Percentiles rank a stretch among this genome's conserved stretches.
These are phyloP conservation scores for Vitis cinerea DNA, from an alignment of 164 flowering plant species.

Conservation along the genomic window DNA sequence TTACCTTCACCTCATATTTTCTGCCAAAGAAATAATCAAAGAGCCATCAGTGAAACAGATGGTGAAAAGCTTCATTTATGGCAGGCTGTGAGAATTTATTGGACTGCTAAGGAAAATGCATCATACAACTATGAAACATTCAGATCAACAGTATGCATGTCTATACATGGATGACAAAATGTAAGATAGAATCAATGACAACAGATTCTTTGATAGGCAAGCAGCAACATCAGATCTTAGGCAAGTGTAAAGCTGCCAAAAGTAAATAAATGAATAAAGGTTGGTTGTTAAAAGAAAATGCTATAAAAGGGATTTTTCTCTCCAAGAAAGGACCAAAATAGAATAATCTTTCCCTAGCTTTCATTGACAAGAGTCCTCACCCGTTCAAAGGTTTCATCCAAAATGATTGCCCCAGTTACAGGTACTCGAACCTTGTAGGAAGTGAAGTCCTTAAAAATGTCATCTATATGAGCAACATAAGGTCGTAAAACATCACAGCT, in stretches of 20 bases:
- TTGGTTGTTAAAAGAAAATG: background rate
- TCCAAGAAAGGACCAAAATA: background rate
- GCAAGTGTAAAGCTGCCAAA: background rate
- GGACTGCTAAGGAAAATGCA: background rate
- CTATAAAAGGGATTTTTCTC: background rate
- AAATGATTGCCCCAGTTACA: slow-evolving; percentile 89
- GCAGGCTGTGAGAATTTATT: too few relatives aligned
- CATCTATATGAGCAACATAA: slow-evolving; percentile 89
- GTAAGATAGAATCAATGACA: too few relatives aligned
- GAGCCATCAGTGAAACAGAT: too few relatives aligned
- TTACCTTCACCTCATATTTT: too few relatives aligned
- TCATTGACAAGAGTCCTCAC: slow-evolving; percentile 35
- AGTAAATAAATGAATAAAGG: background rate
- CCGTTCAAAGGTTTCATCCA: slow-evolving; percentile 89
- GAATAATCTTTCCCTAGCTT: background rate
- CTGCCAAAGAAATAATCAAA: too few relatives aligned
- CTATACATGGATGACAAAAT: too few relatives aligned
- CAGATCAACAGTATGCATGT: too few relatives aligned
- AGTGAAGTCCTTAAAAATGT: slow-evolving; percentile 94
- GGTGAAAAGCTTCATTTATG: too few relatives aligned
- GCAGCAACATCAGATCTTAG: background rate
- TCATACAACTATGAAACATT: background rate
- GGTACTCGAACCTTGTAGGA: slow-evolving; percentile 97
- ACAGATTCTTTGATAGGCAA: too few relatives aligned
- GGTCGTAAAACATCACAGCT: slow-evolving; percentile 90